Base-by-base conservation (phyloP, 495 filamentous ascomycete genomes). In the Penicillium atrosanguineum region DNA sequence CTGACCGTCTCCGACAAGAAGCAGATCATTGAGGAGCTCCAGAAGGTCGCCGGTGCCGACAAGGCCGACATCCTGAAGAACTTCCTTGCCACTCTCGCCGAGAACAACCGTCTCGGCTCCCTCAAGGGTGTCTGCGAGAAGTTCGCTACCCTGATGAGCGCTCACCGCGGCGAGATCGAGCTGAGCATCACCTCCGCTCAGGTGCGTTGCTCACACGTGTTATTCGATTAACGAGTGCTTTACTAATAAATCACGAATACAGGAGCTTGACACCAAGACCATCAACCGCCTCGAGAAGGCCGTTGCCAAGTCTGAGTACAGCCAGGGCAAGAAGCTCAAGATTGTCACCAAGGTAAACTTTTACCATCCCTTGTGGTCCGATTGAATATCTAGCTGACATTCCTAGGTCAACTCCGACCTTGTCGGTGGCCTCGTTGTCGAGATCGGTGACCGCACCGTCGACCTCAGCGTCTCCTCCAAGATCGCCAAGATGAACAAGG, bases 401-500 rank as follows among this genome's bases (percentile, higher is more conserved):
- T 25, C 53, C 23, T 49, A 95, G 89, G 86, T 97, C 69, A 90
- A 96, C 83, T 83, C 93, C 52, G 93, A 96, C 39, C 94, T 97
- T 65, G 73, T 95, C 52, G 94, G 94, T 45, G 94, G 94, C 19
- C 86, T 98, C 46, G 74, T 98, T 56, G 94, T 98, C 64, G 93
- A 98, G 74, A 89, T 98, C 62, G 92, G 91, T 64, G 95, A 96
- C 81, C 88, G 95, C 64, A 97, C 94, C 68, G 94, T 98, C 68
- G 94, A 98, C 75, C 87, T 97, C 54, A 92, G 87, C 78, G 90
- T 98, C 62, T 94, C 94, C 14, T 79, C 89, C 68, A 94, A 90
- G 84, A 88, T 98, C 75, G 80, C 88, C 72, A 95, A 91, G 83
- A 87, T 97, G 85, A 98, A 97, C 88, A 98, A 98, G 86, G 87